Base-by-base conservation (phyloP, 257 asterid species). In the Marsdenia floribunda region DNA sequence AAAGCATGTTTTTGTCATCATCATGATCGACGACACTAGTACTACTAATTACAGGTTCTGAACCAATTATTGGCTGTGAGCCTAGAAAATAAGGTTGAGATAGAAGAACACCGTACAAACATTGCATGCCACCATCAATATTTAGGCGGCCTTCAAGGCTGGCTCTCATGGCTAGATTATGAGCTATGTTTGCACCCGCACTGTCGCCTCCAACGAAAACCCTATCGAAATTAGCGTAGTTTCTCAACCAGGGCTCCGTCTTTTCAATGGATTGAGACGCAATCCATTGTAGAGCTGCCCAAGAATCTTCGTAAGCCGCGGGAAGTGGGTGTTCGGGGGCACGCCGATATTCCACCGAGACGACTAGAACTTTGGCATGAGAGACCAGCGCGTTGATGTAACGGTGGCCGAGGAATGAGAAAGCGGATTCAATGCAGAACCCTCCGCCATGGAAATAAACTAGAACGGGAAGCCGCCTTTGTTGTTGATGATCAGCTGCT, bases 311-410 rank as follows among this genome's bases (percentile, higher is more conserved):
- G 42, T 76, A 85, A 3, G 80, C 86, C 0, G 84, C 77, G 0
- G 90, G 89, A 50, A 85, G 70, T 50, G 78, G 86, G 70, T 78
- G 70, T 66, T 83, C 87, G 0, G 83, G 87, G 15, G 83, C 87
- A 3, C 73, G 77, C 2, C 80, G 77, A 50, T 83, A 80, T 49
- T 83, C 83, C 0, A 83, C 80, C 3, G 87, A 80, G 0, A 83
- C 47, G 2, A 47, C 76, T 11, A 80, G 50, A 6, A 21, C 78
- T 21, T 75, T 68, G 44, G 84, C 65, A 13, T 46, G 66, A n/a
- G 75, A 80, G 2, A 64, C 75, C 3, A 83, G 22, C 1, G 42
- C 9, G 47, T 63, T 72, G 16, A 83, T 47, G 73, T 77, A 80
- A 16, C 72, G 63, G 73, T 80, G 84, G 70, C 72, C 2, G 0